Conservation (phyloP, 2,329 filamentous ascomycete genomes). For the Aspergillus puulaauensis region DNA sequence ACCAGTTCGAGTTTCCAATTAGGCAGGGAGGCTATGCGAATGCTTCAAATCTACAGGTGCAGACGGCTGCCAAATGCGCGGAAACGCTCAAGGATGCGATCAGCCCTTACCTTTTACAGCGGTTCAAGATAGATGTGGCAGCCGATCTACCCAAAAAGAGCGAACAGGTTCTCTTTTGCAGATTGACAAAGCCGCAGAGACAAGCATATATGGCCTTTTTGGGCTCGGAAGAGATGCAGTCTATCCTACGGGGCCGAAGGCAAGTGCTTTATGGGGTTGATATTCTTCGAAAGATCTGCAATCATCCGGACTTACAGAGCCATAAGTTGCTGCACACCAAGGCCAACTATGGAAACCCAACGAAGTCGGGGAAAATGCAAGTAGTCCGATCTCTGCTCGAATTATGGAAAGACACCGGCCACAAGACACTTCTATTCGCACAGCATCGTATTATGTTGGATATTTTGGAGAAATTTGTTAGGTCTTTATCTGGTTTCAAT, state of each 20-base stretch:
- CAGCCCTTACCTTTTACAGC: conserved; percentile 86
- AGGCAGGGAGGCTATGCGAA: conserved; percentile 91
- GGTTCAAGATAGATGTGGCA: conserved; percentile 91
- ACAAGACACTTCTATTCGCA: conserved; percentile 90
- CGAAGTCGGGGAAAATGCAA: conserved; percentile 92
- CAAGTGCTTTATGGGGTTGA: conserved; percentile 89
- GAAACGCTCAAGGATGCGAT: conserved; percentile 93
- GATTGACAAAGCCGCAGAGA: conserved; percentile 76
- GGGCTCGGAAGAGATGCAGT: conserved; percentile 78
- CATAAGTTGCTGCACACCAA: conserved; percentile 61
- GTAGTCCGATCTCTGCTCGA: conserved; percentile 84
- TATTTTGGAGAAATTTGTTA: conserved; percentile 81
- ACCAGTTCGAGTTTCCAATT: conserved; percentile 92
- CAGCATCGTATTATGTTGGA: conserved; percentile 95
- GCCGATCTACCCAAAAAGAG: conserved; percentile 92
- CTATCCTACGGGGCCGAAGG: conserved; percentile 71
- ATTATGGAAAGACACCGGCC: conserved; percentile 87
- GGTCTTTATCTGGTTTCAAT: conserved; percentile 65
- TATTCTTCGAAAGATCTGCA: conserved; percentile 92
- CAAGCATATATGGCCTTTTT: conserved; percentile 80
- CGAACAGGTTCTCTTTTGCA: conserved; percentile 94
- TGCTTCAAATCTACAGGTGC: conserved; percentile 87
- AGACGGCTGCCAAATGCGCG: conserved; percentile 91
- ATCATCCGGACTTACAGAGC: conserved; percentile 86
- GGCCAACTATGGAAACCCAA: conserved; percentile 69